These are phyloP conservation scores for Pichia sp. DNA, from an alignment of 1,139 yeast species.

Conservation along the genomic window DNA sequence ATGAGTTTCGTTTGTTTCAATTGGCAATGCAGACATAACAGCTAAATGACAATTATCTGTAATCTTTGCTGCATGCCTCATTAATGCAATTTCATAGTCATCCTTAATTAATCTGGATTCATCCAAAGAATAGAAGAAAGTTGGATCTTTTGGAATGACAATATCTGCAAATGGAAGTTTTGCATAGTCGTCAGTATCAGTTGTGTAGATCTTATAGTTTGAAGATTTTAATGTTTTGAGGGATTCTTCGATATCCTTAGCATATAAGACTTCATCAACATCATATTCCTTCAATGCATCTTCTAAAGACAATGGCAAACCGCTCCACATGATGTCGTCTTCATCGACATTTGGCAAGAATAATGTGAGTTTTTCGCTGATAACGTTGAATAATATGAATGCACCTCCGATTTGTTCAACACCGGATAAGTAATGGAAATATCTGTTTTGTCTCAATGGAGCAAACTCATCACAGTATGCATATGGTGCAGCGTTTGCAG, in stretches of 20 bases:
- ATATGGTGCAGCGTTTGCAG: conserved; percentile 58
- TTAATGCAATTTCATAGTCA: conserved; percentile 68
- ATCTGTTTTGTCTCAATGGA: conserved; percentile 85
- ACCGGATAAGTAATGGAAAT: conserved; percentile 88
- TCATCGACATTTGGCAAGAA: conserved; percentile 81
- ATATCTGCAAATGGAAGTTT: conserved; percentile 31
- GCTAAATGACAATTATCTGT: conserved; percentile 88
- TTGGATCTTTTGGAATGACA: conserved; percentile 43
- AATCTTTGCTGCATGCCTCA: conserved; percentile 78
- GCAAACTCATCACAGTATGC: conserved; percentile 80
- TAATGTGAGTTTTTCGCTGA: conserved; percentile 56
- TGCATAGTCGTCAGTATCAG: conserved; percentile 44
- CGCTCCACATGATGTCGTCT: conserved; percentile 97
- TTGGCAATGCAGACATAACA: conserved; percentile 90
- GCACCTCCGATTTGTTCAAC: conserved; percentile 72
- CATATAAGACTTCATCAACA: conserved; percentile 77
- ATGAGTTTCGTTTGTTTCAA: conserved; percentile 85
- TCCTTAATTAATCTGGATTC: conserved; percentile 87
- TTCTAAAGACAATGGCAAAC: conserved; percentile 70
- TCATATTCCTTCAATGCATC: conserved; percentile 68
- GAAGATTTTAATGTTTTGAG: conserved; percentile 12
- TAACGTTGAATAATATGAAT: conserved; percentile 59
- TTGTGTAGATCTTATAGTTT: conserved; percentile 37
- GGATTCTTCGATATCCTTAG: conserved; percentile 39
- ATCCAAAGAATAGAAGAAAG: conserved; percentile 73